A percentile compares a stretch with the other conserved stretches of the same genome.
phyloP scores from a whole-genome alignment of 1,284 basidiomycete species.

The Cutaneotrichosporon sp. region DNA sequence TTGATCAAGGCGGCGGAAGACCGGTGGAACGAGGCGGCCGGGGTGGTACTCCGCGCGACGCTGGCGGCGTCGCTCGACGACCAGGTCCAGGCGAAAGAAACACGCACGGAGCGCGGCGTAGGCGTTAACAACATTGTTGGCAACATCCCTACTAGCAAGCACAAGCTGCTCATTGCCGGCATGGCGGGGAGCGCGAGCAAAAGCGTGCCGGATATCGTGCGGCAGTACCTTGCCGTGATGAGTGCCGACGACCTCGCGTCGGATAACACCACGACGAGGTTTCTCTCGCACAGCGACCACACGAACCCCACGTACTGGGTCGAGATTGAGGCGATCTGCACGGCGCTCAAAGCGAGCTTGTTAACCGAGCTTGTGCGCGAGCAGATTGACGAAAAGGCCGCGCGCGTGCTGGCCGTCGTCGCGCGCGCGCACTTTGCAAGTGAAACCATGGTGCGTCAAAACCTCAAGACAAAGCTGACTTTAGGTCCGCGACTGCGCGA shows the following conservation, averaged over 20 bases:
- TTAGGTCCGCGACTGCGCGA: conserved; percentile 84
- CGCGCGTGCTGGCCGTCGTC: conserved; percentile 75
- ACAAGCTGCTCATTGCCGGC: conserved; percentile 29
- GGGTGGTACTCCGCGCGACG: conserved; percentile 63
- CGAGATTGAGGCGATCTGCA: conserved; percentile 72
- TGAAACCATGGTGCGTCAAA: conserved; percentile 73
- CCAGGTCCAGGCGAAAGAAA: conserved; percentile 48
- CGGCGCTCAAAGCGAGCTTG: conserved; percentile 64
- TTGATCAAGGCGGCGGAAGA: conserved; percentile 68
- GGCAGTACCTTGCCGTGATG: conserved; percentile 34
- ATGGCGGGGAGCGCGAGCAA: conserved; percentile 25
- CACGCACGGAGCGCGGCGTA: conserved; percentile 27
- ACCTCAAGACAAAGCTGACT: neutral
- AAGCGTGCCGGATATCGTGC: conserved; percentile 28
- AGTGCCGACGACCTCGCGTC: conserved; percentile 34
- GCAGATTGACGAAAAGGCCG: conserved; percentile 76
- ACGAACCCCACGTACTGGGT: conserved; percentile 59
- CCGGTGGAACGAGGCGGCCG: conserved; percentile 69
- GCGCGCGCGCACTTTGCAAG: conserved; percentile 89
- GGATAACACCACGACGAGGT: conserved; percentile 43
- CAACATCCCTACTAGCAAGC: conserved; percentile 21
- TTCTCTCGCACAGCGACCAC: conserved; percentile 56
- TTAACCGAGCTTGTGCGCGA: conserved; percentile 76
- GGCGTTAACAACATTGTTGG: conserved; percentile 31
- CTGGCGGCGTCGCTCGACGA: conserved; percentile 64